Conservation (phyloP, 345 rosid genomes). For the Citropsis articulata region DNA sequence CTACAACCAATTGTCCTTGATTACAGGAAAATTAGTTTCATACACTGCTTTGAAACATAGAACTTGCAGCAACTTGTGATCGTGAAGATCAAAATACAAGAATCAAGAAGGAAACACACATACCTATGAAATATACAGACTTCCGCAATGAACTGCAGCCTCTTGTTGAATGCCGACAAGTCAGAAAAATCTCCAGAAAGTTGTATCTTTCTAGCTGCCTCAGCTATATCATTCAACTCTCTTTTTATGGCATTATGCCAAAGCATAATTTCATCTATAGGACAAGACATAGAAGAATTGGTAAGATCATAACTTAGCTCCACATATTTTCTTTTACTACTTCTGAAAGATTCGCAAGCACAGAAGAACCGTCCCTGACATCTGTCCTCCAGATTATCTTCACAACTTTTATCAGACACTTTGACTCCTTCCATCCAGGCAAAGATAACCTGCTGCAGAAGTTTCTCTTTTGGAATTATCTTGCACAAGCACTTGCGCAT, state of each 20-base stretch:
- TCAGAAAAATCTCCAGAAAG: constrained; percentile 48
- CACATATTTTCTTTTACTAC: constrained; percentile 46
- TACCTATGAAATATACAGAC: constrained; percentile 66
- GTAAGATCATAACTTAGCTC: constrained; percentile 29
- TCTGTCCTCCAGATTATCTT: constrained; percentile 17
- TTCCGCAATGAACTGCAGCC: constrained; percentile 63
- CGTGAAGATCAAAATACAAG: not conserved
- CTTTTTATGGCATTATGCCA: constrained; percentile 61
- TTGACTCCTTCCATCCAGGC: constrained; percentile 53
- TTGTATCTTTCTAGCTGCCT: constrained; percentile 50
- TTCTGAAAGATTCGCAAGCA: constrained; percentile 39
- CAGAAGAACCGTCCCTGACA: constrained; percentile 25
- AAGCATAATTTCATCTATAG: constrained; percentile 55
- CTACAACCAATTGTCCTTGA: not conserved
- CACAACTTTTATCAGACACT: constrained; percentile 25
- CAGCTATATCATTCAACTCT: constrained; percentile 49
- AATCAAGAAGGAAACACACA: constrained; percentile 3
- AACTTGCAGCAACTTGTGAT: not conserved
- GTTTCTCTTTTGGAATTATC: constrained; percentile 64
- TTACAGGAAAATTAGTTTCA: constrained; percentile 2
- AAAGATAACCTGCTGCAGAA: constrained; percentile 59
- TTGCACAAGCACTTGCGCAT: constrained; percentile 59
- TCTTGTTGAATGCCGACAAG: constrained; percentile 46
- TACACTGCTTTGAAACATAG: not conserved
- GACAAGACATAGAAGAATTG: constrained; percentile 32